phyloP scores from a whole-genome alignment of 352 stramenopile genomes.

The Salisapilia sapeloensis region DNA sequence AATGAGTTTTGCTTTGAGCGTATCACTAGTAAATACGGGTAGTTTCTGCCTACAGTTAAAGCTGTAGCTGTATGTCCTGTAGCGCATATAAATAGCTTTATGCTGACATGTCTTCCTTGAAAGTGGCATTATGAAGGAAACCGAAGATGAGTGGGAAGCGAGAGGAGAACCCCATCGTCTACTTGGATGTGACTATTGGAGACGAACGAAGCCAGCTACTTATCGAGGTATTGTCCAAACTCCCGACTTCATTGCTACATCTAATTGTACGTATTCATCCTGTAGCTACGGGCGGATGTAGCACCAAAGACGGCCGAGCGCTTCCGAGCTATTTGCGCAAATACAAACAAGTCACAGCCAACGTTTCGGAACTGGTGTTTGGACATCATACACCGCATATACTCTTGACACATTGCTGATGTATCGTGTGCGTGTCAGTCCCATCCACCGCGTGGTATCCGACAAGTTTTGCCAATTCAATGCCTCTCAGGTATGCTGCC shows the following conservation, averaged over 20 bases:
- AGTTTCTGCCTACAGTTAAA: no score
- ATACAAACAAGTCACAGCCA: constrained; percentile 49
- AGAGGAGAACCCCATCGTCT: constrained; percentile 87
- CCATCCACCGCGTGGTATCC: constrained; percentile 86
- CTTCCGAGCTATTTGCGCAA: constrained; percentile 92
- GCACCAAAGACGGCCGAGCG: constrained; percentile 92
- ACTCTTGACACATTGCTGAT: background rate
- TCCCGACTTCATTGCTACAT: constrained; percentile 1
- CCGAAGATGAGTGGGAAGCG: no score
- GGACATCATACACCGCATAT: constrained; percentile 3
- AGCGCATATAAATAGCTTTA: no score
- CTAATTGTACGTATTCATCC: background rate
- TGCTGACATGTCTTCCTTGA: no score
- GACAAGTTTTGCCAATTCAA: constrained; percentile 85
- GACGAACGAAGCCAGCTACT: constrained; percentile 78
- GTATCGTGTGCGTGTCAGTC: constrained; percentile 7
- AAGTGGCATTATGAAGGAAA: no score
- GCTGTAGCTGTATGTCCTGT: no score
- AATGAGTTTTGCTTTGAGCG: no score
- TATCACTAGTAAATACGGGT: no score
- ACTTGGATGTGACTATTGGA: constrained; percentile 90
- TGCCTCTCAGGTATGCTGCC: constrained; percentile 59
- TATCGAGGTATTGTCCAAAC: constrained; percentile 54
- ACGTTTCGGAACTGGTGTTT: constrained; percentile 30
- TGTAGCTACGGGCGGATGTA: constrained; percentile 85